Evolutionary conservation across 1,284 basidiomycete genomes (phyloP).

Genomic region (Ganoderma lucidum): DNA sequence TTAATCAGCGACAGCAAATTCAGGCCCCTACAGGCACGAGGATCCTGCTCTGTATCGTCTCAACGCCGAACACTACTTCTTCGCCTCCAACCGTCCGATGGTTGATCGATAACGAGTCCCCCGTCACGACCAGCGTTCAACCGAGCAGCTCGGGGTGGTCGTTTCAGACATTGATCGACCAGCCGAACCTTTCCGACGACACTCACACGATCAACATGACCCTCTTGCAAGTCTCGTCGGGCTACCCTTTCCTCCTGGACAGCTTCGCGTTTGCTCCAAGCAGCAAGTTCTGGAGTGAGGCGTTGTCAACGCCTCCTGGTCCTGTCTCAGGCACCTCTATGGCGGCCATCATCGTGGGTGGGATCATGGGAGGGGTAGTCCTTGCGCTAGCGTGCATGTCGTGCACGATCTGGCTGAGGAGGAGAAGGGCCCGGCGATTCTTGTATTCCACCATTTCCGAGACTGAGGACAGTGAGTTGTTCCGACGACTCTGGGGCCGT

Average conservation of each 20-base stretch:
- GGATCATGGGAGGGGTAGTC: constrained; percentile 13
- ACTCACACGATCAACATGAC: constrained; percentile 19
- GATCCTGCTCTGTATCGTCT: not conserved
- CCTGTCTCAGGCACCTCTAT: not conserved
- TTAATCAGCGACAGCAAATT: not conserved
- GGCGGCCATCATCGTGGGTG: constrained; percentile 19
- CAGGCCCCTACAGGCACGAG: not conserved
- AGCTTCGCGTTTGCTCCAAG: constrained; percentile 18
- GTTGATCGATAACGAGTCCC: constrained; percentile 10
- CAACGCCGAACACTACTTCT: not conserved
- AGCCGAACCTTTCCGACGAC: constrained; percentile 14
- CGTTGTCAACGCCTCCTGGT: not conserved
- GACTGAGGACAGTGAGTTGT: constrained; percentile 4
- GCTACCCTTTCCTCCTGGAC: constrained; percentile 16
- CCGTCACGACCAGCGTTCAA: not conserved
- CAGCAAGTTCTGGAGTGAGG: constrained; percentile 17
- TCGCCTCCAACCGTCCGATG: constrained; percentile 13
- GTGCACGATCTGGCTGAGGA: constrained; percentile 19
- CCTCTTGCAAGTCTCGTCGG: constrained; percentile 4
- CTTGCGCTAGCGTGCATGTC: constrained; percentile 4
- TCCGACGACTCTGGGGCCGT: not conserved
- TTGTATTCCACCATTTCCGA: constrained; percentile 14
- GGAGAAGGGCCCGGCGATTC: constrained; percentile 10
- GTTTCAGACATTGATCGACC: constrained; percentile 11
- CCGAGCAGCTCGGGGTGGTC: not conserved